These are phyloP conservation scores for Mucor piriformis DNA, from an alignment of 371 early-diverging fungal species.

Conservation along the genomic window DNA sequence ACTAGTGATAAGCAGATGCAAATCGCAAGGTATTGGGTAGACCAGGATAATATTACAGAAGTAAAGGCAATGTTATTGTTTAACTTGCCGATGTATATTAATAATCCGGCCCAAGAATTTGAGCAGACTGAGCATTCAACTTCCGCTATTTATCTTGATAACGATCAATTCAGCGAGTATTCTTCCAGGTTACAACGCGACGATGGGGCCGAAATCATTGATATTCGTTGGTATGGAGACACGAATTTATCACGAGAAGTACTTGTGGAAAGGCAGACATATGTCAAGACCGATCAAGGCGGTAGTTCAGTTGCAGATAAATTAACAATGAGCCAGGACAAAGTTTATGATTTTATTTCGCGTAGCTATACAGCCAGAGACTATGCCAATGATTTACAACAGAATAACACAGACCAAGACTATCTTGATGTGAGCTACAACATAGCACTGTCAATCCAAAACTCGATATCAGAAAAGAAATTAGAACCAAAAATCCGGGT, in stretches of 20 bases:
- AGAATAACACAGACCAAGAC: slow-evolving; percentile 64
- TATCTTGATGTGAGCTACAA: slow-evolving; percentile 73
- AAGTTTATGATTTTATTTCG: slow-evolving; percentile 79
- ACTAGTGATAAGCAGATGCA: slow-evolving; percentile 34
- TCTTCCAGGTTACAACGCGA: slow-evolving; percentile 86
- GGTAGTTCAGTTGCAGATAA: not conserved
- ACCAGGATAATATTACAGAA: slow-evolving; percentile 95
- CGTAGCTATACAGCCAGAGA: slow-evolving; percentile 80
- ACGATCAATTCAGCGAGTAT: slow-evolving; percentile 89
- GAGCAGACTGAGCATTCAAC: slow-evolving; percentile 72
- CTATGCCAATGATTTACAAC: slow-evolving; percentile 74
- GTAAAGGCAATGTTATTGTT: slow-evolving; percentile 90
- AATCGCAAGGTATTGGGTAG: slow-evolving; percentile 95
- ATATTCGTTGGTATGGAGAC: slow-evolving; percentile 88
- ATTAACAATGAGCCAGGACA: slow-evolving; percentile 74
- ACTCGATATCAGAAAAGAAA: slow-evolving; percentile 72
- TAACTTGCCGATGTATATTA: slow-evolving; percentile 88
- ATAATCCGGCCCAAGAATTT: not conserved
- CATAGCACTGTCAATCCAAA: slow-evolving; percentile 83
- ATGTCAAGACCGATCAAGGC: not conserved
- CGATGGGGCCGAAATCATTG: slow-evolving; percentile 91
- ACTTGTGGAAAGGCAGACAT: slow-evolving; percentile 95
- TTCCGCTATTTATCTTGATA: slow-evolving; percentile 96
- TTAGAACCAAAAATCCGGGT: slow-evolving; percentile 90
- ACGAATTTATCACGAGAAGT: slow-evolving; percentile 54